Evolutionary conservation across 2,329 filamentous ascomycete species (phyloP), one percentile per base, ranked within the genome.

Genomic region (Apiospora arundinis): DNA sequence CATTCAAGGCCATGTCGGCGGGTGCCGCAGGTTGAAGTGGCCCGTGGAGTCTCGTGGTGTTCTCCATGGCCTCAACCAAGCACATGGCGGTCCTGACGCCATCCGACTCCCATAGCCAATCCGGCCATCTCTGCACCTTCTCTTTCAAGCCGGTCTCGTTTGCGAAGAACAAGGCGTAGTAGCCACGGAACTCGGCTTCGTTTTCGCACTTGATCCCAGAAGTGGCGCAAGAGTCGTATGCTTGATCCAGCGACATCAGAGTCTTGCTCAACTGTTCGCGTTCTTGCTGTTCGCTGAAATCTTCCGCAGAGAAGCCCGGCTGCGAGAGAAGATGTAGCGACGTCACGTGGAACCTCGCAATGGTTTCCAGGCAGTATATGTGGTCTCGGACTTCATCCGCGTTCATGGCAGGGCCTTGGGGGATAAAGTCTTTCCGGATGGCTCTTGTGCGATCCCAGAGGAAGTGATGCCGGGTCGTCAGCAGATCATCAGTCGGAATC

Each of bases 391-490:
- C 85, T 74, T 92, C 90, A 2, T 88, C 84, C 1, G 84, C 78
- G 3, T 83, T 86, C 80, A 92, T 85, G 69, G 86, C 86, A 4
- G 90, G 90, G 73, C 80, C 80, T 70, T 92, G 90, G 72, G 92
- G 91, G 23, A 90, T 89, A 75, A 92, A 91, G 77, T 93, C 91
- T 73, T 91, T 88, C 32, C 91, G 88, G 71, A 93, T 90, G 11
- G 90, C 90, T 71, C 91, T 84, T 28, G 91, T 92, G 60, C 91
- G 85, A 77, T 93, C 91, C 90, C 91, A 92, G 1, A 92, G 82
- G 71, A 92, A 93, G 70, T 87, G 88, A 76, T 92, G 91, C 60
- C 89, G 81, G 5, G 80, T 75, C 0, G 88, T 84, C 8, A 92
- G 82, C 67, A 89, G 85, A 72, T 84, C 85, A 66, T 91, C 88